Evolutionary conservation across 75 land plant genomes (phyloP).

Genomic region (Pinus albicaulis): DNA sequence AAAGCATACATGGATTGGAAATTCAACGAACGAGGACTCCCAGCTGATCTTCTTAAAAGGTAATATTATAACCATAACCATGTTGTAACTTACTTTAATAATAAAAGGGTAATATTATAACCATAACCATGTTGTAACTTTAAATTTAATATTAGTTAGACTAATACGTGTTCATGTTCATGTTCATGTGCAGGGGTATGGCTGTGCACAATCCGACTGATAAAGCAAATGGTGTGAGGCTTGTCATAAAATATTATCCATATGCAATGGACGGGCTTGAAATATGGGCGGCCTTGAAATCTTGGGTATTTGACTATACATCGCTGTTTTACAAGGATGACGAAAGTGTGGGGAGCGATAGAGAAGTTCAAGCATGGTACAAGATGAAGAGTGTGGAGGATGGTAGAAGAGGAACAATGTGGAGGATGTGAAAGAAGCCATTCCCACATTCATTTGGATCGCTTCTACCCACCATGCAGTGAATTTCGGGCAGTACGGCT

Average conservation of each 20-base stretch:
- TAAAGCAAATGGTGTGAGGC: conserved; percentile 35
- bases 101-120: no score
- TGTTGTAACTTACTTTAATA: no score
- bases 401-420: conserved; percentile 39
- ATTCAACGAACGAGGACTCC: conserved; percentile 57
- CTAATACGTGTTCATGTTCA: no score
- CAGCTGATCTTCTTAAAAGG: conserved; percentile 67
- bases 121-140: no score
- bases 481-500: conserved; percentile 74
- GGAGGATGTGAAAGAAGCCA: conserved; percentile 21
- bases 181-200: conserved; percentile 74
- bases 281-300: conserved; percentile 40
- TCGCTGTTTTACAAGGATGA: conserved; percentile 39
- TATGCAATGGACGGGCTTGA: conserved; percentile 60
- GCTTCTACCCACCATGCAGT: conserved; percentile 37
- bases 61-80: neutral
- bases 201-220: conserved; percentile 36
- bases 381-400: conserved; percentile 41
- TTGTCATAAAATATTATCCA: conserved; percentile 55
- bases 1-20: conserved; percentile 53
- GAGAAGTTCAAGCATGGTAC: conserved; percentile 58
- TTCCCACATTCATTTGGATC: conserved; percentile 46
- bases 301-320: conserved; percentile 45
- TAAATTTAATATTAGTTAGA: no score
- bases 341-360: conserved; percentile 20